Evolutionary conservation across 208 protist genomes (phyloP), one percentile per base, ranked within the genome.

Genomic region (Angomonas deanei): DNA sequence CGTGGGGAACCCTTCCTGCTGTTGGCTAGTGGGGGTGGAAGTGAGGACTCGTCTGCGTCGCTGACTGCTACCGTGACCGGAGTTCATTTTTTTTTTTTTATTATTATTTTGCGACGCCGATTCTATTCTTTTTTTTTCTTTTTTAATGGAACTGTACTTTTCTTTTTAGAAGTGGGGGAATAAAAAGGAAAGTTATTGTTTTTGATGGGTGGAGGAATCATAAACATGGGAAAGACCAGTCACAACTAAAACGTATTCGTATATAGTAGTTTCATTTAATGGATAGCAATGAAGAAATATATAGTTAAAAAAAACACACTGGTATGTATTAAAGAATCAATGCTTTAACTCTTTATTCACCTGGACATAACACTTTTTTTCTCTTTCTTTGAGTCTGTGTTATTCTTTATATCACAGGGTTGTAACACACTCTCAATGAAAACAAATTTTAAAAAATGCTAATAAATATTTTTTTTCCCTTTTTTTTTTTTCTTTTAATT

Each of bases 131-230:
- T 26, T 56, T 56, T 17, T 26, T 56, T 32, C 6, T 56, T 56
- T 56, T 56, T 26, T 34, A 56, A 32, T 13, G 19, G 15, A 33
- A 34, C 50, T 11, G 15, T 34, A 32, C 28, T 34, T 32, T 17
- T 55, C 42, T 70, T 42, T 52, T 36, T 54, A 54, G 55, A 39
- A 39, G 13, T 39, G 13, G 5, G 34, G 13, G 50, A 63, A 54
- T 50, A 64, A 52, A 32, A 26, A n/a, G 8, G 17, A 21, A 52
- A 52, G 17, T 10, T 52, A 21, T 52, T 10, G 8, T 10, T 5
- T 10, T n/a, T 10, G 11, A 6, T 21, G 47, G 11, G 17, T 52
- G 17, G 15, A 23, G 8, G 17, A 26, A n/a, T n/a, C n/a, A n/a
- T n/a, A n/a, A n/a, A n/a, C n/a, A n/a, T n/a, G n/a, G 47, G 17